Base-by-base conservation (phyloP, 179 eudicot genomes). In the Beta lomatogona region DNA sequence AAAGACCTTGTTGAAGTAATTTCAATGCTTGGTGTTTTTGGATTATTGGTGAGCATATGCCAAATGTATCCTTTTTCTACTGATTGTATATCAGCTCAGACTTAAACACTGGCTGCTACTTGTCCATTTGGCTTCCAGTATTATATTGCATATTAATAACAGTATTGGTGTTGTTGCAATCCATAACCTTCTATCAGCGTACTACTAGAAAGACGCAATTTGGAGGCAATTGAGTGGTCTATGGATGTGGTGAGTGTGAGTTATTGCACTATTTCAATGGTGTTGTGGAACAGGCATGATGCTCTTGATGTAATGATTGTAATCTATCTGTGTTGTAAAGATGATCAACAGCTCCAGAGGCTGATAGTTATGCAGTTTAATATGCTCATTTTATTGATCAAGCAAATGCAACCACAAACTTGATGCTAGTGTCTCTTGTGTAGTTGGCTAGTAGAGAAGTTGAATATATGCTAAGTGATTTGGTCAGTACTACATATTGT, bases 21-120 rank as follows among this genome's bases (percentile, higher is more conserved):
- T 25, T 52, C 92, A 2, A 95, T 95, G 98, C 84, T 95, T 77
- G 94, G 97, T 63, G 81, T 88, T 46, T 93, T 90, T 76, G 98
- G 93, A 78, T 71, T 89, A 83, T 81, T 92, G 79, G 85, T 92
- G 48, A 93, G 89, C 83, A 84, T 85, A 71, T 81, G 86, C 57
- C 90, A 93, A 88, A 88, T 92, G 98, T 95, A 95, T 95, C 94
- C 97, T 90, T 86, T 72, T 31, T 46, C 44, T 19, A 61, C 76
- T 21, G 19, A 61, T 50, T 78, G 22, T 69, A 16, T 14, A 28
- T 25, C 61, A n/a, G 18, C 21, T 83, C 66, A 75, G 57, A 65
- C 77, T 63, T 67, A 36, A 71, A 63, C 58, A 75, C 28, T 31
- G 21, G 28, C 77, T 55, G 58, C 46, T 45, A 21, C 55, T 22